phyloP scores from a whole-genome alignment of 306 rosid species.

The Castanea sativa region DNA sequence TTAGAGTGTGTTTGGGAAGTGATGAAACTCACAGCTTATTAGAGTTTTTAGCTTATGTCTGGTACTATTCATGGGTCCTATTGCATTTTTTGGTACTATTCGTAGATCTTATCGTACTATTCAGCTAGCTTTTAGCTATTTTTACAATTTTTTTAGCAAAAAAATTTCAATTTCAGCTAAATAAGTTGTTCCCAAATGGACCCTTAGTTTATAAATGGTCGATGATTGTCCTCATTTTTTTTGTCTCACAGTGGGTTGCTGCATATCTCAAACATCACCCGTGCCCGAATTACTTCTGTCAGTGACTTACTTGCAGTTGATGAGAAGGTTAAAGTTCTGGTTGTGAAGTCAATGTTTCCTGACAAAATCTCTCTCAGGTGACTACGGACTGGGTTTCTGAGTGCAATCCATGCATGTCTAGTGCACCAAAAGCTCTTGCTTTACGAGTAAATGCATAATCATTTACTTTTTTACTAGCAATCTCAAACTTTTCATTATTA shows the following conservation, averaged over 20 bases:
- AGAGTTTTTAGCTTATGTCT: no score
- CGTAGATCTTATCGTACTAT: no score
- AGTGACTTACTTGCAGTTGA: slow-evolving; percentile 67
- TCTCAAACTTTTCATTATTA: no score
- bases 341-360: slow-evolving; percentile 80
- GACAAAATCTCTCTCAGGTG: slow-evolving; percentile 90
- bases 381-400: slow-evolving; percentile 3
- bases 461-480: not conserved
- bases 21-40: no score
- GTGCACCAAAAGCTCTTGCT: not conserved
- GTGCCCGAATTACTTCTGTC: slow-evolving; percentile 61
- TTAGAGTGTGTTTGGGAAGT: not conserved
- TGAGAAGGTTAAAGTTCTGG: slow-evolving; percentile 82
- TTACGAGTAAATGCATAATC: not conserved
- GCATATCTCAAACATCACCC: slow-evolving; percentile 83
- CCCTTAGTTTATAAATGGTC: not conserved
- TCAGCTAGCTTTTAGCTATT: no score
- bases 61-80: no score
- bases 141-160: no score
- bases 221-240: slow-evolving; percentile 18
- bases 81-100: no score
- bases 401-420: slow-evolving; percentile 10
- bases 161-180: no score
- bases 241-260: slow-evolving; percentile 78
- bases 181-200: no score